phyloP scores from a whole-genome alignment of 371 early-diverging fungal species.

The Mucor irregularis region DNA sequence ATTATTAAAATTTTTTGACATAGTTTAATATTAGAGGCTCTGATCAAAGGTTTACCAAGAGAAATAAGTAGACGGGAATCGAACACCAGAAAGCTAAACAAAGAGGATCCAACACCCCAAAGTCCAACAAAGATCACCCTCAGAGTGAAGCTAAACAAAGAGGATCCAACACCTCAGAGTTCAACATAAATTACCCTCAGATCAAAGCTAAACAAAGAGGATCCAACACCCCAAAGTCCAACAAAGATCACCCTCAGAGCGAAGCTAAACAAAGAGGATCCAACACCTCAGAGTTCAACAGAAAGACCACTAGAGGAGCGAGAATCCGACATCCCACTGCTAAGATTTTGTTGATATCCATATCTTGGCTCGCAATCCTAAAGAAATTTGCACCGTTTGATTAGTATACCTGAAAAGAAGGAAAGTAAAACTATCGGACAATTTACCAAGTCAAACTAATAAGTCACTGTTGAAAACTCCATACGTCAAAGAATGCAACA shows the following conservation, averaged over 20 bases:
- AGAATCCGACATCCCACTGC: neutral
- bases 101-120: neutral
- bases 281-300: neutral
- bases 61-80: neutral
- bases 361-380: neutral
- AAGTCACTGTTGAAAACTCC: neutral
- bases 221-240: neutral
- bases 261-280: neutral
- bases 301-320: neutral
- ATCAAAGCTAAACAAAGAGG: too few species aligned
- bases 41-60: neutral
- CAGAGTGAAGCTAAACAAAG: neutral
- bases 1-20: too few species aligned
- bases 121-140: neutral
- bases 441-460: neutral
- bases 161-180: neutral
- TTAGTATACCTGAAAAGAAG: neutral
- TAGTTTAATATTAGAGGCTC: neutral
- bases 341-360: neutral
- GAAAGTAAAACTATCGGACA: neutral
- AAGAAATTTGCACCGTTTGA: neutral
- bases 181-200: neutral
- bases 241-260: neutral
- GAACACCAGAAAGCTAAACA: too few species aligned
- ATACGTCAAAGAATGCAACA: neutral